These are phyloP conservation scores for Ceraceosorus guamensis DNA, from an alignment of 1,284 basidiomycete genomes.

Conservation along the genomic window DNA sequence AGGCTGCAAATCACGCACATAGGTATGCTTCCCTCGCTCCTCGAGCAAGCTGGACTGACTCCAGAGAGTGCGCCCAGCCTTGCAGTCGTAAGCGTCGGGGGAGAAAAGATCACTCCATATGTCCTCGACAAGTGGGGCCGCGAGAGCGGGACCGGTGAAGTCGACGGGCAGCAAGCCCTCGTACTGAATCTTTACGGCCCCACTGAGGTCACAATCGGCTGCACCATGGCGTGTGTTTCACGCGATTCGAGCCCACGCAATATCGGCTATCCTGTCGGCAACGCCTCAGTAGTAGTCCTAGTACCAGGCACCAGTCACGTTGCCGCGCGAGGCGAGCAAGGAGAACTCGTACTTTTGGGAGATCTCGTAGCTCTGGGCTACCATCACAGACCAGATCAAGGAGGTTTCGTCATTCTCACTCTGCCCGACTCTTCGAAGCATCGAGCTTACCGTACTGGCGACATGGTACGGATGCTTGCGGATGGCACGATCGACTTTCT, in stretches of 20 bases:
- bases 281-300: slow-evolving; percentile 10
- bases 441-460: slow-evolving; percentile 37
- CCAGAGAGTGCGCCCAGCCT: slow-evolving; percentile 2
- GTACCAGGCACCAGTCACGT: slow-evolving; percentile 4
- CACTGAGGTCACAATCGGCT: slow-evolving; percentile 44
- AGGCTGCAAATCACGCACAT: slow-evolving; percentile 37
- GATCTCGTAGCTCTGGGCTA: slow-evolving; percentile 39
- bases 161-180: slow-evolving; percentile 1
- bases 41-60: slow-evolving; percentile 10
- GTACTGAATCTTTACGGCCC: slow-evolving; percentile 44
- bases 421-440: slow-evolving; percentile 1
- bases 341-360: slow-evolving; percentile 39
- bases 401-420: slow-evolving; percentile 15
- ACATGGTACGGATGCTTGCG: slow-evolving; percentile 25
- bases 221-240: slow-evolving; percentile 28
- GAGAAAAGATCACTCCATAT: slow-evolving; percentile 10
- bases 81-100: slow-evolving; percentile 1
- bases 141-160: slow-evolving; percentile 6
- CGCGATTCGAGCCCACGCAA: slow-evolving; percentile 18
- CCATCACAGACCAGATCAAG: slow-evolving; percentile 15
- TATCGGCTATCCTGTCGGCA: slow-evolving; percentile 37
- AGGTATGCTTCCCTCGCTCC: slow-evolving; percentile 40
- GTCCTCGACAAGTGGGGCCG: slow-evolving; percentile 6
- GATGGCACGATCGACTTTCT: slow-evolving; percentile 12
- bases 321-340: slow-evolving; percentile 30